Conservation (phyloP, 768 basidiomycete species). For the Tylopilus plumbeoviolaceoides region DNA sequence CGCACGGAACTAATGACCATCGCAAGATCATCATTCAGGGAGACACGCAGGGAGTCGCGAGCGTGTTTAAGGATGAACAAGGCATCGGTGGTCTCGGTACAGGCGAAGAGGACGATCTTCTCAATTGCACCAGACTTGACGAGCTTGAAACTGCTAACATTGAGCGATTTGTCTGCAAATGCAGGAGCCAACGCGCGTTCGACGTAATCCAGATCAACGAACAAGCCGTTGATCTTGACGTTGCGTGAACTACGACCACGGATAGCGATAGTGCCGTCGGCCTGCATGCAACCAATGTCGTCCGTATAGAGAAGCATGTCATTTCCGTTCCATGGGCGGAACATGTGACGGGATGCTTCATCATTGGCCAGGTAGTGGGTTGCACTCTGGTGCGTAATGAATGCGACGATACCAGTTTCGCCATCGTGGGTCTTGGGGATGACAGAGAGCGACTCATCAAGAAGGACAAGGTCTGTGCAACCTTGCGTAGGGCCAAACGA, state of each 20-base stretch:
- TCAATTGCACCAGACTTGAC: slow-evolving; percentile 24
- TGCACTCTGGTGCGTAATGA: slow-evolving; percentile 25
- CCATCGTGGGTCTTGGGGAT: slow-evolving; percentile 20
- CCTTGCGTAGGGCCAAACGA: slow-evolving; percentile 28
- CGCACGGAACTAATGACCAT: slow-evolving; percentile 25
- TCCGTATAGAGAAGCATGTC: slow-evolving; percentile 28
- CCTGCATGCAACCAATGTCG: slow-evolving; percentile 26
- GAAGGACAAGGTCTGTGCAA: slow-evolving; percentile 26
- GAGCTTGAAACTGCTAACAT: slow-evolving; percentile 25
- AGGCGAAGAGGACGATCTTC: slow-evolving; percentile 26
- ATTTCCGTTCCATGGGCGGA: slow-evolving; percentile 22
- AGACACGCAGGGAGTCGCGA: slow-evolving; percentile 18
- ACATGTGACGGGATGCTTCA: slow-evolving; percentile 26
- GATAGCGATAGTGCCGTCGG: slow-evolving; percentile 26
- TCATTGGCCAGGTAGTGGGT: slow-evolving; percentile 27
- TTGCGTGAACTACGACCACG: slow-evolving; percentile 28
- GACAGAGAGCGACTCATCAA: slow-evolving; percentile 20
- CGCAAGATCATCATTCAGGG: slow-evolving; percentile 17
- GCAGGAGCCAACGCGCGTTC: slow-evolving; percentile 25
- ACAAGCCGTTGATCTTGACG: slow-evolving; percentile 29
- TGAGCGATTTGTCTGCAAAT: slow-evolving; percentile 17
- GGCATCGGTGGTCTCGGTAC: slow-evolving; percentile 15
- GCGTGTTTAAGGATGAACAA: slow-evolving; percentile 21
- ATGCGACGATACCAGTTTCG: slow-evolving; percentile 26
- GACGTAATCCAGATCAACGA: slow-evolving; percentile 27